These are phyloP conservation scores for Xylariales sp. DNA, from an alignment of 2,329 filamentous ascomycete species.

Conservation along the genomic window DNA sequence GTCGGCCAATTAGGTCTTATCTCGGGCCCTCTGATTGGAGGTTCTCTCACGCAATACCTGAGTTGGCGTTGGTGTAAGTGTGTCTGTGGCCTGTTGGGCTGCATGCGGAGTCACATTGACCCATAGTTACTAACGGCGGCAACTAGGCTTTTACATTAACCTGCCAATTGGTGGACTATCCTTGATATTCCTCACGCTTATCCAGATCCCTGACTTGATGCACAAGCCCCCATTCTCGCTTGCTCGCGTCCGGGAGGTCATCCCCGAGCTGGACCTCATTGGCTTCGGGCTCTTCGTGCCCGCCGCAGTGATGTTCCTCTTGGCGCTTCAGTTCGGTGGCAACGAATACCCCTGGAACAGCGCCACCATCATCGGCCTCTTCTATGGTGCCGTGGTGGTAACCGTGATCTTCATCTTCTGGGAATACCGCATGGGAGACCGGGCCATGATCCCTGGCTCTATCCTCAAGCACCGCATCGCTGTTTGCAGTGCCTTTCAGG, in stretches of 20 bases:
- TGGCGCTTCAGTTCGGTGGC: conserved; percentile 38
- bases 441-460: conserved; percentile 44
- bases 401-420: conserved; percentile 32
- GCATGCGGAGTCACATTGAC: too few species aligned
- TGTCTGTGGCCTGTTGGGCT: too few species aligned
- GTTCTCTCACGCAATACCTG: conserved; percentile 32
- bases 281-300: conserved; percentile 36
- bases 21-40: conserved; percentile 42
- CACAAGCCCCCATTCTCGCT: conserved; percentile 15
- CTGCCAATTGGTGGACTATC: conserved; percentile 33
- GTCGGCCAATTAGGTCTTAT: conserved; percentile 37
- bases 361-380: conserved; percentile 29
- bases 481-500: conserved; percentile 33
- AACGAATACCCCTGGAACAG: conserved; percentile 31
- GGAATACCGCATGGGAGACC: conserved; percentile 37
- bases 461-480: conserved; percentile 39
- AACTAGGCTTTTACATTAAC: conserved; percentile 39
- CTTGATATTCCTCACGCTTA: conserved; percentile 22
- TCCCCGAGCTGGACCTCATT: conserved; percentile 30
- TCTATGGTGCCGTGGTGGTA: conserved; percentile 27
- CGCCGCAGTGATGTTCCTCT: conserved; percentile 35
- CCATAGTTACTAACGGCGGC: too few species aligned
- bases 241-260: conserved; percentile 11
- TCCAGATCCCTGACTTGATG: conserved; percentile 30
- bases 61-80: conserved; percentile 41